Evolutionary conservation across 768 basidiomycete genomes (phyloP).

Genomic region (Tephrocybe rancida): DNA sequence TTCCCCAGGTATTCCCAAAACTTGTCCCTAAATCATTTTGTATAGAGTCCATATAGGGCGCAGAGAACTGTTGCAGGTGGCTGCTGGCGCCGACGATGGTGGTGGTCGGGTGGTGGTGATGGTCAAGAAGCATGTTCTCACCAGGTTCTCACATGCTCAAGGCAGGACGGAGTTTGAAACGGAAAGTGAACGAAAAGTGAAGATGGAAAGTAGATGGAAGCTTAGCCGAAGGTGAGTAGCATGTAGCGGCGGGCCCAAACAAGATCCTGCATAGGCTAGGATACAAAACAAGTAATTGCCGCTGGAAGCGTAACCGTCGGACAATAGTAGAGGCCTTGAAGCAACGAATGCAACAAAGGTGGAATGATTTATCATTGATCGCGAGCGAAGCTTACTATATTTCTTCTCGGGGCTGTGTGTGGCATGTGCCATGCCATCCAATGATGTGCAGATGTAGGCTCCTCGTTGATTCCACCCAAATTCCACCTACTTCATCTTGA

Average conservation of each 20-base stretch:
- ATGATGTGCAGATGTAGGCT: constrained; percentile 8
- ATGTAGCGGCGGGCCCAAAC: background rate
- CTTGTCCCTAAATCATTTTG: no score
- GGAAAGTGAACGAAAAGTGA: no score
- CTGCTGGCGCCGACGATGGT: no score
- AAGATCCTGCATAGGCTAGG: background rate
- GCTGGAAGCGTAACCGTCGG: background rate
- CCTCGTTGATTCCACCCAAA: background rate
- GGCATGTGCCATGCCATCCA: constrained; percentile 3
- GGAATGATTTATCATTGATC: constrained; percentile 18
- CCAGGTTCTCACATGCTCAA: no score
- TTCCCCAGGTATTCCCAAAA: no score
- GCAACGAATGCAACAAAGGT: constrained; percentile 4
- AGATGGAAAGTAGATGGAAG: no score
- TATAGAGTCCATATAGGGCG: no score
- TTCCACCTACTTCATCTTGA: constrained; percentile 4
- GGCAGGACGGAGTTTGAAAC: no score
- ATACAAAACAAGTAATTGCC: background rate
- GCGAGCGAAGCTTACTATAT: constrained; percentile 12
- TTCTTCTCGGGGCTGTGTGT: constrained; percentile 13
- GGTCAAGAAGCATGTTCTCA: no score
- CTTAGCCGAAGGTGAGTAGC: background rate
- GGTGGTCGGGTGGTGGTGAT: no score
- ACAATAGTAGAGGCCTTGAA: constrained; percentile 2
- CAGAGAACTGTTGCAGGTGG: no score